Evolutionary conservation across 2,329 filamentous ascomycete species (phyloP).

Genomic region (Epichloe coenophiala): DNA sequence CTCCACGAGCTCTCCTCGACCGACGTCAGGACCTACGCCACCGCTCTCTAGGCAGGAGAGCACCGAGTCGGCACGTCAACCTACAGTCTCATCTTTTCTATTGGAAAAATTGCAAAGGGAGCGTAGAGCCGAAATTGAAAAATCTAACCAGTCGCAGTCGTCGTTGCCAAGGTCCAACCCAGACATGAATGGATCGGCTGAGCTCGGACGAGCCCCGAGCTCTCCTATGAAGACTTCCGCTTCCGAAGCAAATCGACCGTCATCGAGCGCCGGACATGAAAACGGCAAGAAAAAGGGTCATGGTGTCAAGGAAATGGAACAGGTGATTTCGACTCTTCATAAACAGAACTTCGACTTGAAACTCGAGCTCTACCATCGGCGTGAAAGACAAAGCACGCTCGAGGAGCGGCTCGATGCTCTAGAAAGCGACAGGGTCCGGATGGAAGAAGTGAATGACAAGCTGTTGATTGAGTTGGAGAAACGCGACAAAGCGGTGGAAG

Average conservation of each 20-base stretch:
- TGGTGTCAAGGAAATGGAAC: constrained; percentile 55
- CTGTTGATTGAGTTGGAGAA: constrained; percentile 49
- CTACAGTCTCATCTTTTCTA: constrained; percentile 35
- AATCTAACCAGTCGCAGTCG: constrained; percentile 17
- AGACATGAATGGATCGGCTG: constrained; percentile 25
- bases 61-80: constrained; percentile 26
- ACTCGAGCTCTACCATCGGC: constrained; percentile 55
- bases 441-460: constrained; percentile 44
- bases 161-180: constrained; percentile 21
- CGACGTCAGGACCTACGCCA: constrained; percentile 26
- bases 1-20: constrained; percentile 20
- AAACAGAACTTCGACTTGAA: constrained; percentile 72
- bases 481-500: constrained; percentile 55
- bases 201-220: constrained; percentile 23
- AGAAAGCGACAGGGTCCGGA: constrained; percentile 37
- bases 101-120: constrained; percentile 42
- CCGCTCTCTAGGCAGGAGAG: constrained; percentile 28
- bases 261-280: constrained; percentile 29
- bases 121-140: constrained; percentile 34
- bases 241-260: constrained; percentile 25
- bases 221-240: constrained; percentile 25
- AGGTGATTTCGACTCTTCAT: constrained; percentile 52
- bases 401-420: constrained; percentile 44
- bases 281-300: constrained; percentile 36
- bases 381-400: constrained; percentile 47